Conservation (phyloP, 345 rosid species). For the Isatis tinctoria region DNA sequence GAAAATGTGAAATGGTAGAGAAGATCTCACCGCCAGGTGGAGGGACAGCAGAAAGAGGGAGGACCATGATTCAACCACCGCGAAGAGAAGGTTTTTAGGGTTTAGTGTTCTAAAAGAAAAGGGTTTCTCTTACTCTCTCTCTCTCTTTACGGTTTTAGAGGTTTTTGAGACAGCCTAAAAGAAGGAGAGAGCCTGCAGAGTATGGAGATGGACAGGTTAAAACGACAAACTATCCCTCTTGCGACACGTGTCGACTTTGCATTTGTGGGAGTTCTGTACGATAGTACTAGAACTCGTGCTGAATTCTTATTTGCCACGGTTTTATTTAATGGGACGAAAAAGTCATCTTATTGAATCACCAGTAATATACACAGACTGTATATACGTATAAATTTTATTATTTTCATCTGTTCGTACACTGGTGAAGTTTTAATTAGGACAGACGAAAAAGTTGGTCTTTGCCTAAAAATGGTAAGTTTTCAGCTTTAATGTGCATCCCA, state of each 20-base stretch:
- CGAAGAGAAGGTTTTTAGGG: too few species aligned
- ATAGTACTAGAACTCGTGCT: background rate
- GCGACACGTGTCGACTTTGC: background rate
- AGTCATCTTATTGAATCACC: background rate
- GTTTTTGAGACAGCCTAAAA: background rate
- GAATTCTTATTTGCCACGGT: too few species aligned
- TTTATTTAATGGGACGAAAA: background rate
- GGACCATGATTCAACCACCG: too few species aligned
- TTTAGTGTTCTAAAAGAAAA: too few species aligned
- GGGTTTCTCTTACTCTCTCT: too few species aligned
- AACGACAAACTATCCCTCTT: background rate
- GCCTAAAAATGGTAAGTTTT: background rate
- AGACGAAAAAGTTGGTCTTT: background rate
- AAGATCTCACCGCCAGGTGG: too few species aligned
- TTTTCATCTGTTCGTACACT: background rate
- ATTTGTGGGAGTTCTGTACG: background rate
- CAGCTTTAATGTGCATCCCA: constrained; percentile 4
- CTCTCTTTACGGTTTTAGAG: background rate
- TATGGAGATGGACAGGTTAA: background rate
- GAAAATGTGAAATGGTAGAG: too few species aligned
- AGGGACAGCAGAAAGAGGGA: too few species aligned
- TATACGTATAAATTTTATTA: background rate
- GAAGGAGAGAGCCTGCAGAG: background rate
- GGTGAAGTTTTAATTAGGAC: background rate
- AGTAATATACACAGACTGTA: background rate